These are phyloP conservation scores for Fusarium ambrosium DNA, from an alignment of 2,329 filamentous ascomycete species.

Conservation along the genomic window DNA sequence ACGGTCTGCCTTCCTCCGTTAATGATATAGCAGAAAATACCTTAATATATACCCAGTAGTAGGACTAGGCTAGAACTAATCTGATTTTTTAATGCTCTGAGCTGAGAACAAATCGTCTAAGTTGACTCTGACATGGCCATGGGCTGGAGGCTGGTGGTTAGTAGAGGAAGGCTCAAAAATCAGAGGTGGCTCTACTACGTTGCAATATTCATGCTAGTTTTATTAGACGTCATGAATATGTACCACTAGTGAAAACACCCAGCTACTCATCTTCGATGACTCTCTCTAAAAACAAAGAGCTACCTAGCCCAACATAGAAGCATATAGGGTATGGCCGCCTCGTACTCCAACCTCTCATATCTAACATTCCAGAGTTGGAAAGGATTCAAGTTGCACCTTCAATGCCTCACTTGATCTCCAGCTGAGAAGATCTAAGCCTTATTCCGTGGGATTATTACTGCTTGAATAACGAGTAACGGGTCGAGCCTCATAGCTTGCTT, in stretches of 20 bases:
- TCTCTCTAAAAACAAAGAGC: neutral
- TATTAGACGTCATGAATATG: neutral
- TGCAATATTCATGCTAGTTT: neutral
- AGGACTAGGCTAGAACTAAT: neutral
- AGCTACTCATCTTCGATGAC: neutral
- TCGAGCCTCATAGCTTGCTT: neutral
- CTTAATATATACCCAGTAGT: neutral
- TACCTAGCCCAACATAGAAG: neutral
- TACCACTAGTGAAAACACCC: neutral
- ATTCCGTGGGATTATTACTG: no score
- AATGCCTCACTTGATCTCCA: neutral
- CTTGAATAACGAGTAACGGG: neutral
- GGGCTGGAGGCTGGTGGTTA: neutral
- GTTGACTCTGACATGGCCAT: neutral
- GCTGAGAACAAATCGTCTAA: neutral
- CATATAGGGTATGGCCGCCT: neutral
- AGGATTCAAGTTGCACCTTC: neutral
- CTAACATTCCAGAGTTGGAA: neutral
- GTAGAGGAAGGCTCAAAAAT: neutral
- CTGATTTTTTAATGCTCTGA: neutral
- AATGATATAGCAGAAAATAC: neutral
- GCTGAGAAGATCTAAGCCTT: no score
- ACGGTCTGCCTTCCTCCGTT: neutral
- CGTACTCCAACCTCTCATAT: neutral
- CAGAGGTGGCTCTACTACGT: neutral